Percentiles rank a stretch among this genome's conserved stretches.
These are phyloP conservation scores for Saccharomycopsis olivae DNA, from an alignment of 805 yeast species.

Conservation along the genomic window DNA sequence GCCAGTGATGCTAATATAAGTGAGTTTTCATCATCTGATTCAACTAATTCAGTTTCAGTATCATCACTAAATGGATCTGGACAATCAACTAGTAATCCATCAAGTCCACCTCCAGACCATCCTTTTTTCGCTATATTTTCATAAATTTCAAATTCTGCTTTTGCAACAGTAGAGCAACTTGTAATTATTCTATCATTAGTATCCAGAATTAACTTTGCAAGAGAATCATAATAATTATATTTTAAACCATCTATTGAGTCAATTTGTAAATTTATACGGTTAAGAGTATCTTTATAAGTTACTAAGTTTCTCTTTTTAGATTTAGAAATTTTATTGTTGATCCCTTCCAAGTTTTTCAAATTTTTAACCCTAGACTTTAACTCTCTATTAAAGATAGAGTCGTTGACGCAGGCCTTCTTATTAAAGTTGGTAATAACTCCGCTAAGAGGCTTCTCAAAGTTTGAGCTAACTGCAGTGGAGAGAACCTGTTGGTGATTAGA, in stretches of 20 bases:
- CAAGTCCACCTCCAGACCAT: slow-evolving; percentile 82
- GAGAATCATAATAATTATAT: slow-evolving; percentile 60
- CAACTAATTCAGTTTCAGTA: slow-evolving; percentile 13
- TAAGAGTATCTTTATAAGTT: slow-evolving; percentile 56
- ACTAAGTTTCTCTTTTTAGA: slow-evolving; percentile 52
- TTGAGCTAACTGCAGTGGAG: slow-evolving; percentile 42
- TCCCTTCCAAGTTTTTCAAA: slow-evolving; percentile 50
- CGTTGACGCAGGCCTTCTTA: slow-evolving; percentile 34
- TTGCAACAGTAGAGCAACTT: slow-evolving; percentile 51
- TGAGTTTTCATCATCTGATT: slow-evolving; percentile 12
- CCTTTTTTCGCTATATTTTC: slow-evolving; percentile 79
- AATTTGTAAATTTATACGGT: slow-evolving; percentile 59
- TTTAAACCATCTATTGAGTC: slow-evolving; percentile 72
- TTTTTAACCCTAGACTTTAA: slow-evolving; percentile 41
- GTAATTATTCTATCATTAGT: slow-evolving; percentile 45
- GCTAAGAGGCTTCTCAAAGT: slow-evolving; percentile 44
- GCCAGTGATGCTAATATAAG: no score
- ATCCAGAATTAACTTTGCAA: slow-evolving; percentile 50
- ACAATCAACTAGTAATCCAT: slow-evolving; percentile 49
- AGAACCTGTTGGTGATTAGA: slow-evolving; percentile 71
- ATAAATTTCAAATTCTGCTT: slow-evolving; percentile 73
- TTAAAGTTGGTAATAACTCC: slow-evolving; percentile 36
- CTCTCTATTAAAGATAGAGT: slow-evolving; percentile 41
- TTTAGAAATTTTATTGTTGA: slow-evolving; percentile 47
- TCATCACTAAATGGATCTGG: slow-evolving; percentile 51